A percentile compares a stretch with the other conserved stretches of the same genome.
Conservation (phyloP, 1,139 yeast genomes). For the Hansenula sp. region DNA sequence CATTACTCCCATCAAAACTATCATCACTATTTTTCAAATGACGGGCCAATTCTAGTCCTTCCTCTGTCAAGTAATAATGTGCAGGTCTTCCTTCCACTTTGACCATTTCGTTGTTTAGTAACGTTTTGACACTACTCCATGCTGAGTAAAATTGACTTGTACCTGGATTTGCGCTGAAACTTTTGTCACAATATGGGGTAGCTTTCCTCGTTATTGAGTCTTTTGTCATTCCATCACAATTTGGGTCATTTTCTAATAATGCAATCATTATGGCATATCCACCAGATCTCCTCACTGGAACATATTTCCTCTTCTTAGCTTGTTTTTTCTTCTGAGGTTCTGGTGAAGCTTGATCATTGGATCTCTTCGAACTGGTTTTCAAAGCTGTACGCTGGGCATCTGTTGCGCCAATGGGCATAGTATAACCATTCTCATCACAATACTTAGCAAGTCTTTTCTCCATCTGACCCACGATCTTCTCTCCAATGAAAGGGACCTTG, state of each 20-base stretch:
- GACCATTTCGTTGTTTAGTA: constrained; percentile 62
- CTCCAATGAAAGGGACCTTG: constrained; percentile 14
- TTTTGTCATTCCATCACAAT: constrained; percentile 51
- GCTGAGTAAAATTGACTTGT: constrained; percentile 69
- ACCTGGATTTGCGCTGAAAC: constrained; percentile 62
- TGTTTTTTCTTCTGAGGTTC: constrained; percentile 23
- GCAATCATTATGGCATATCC: constrained; percentile 81
- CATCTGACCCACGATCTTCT: constrained; percentile 9
- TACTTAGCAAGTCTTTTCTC: constrained; percentile 9
- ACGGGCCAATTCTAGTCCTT: constrained; percentile 61
- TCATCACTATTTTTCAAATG: constrained; percentile 42
- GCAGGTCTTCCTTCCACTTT: constrained; percentile 56
- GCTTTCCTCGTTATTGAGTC: constrained; percentile 58
- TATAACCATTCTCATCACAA: constrained; percentile 17
- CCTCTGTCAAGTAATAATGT: constrained; percentile 65
- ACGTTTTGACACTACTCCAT: constrained; percentile 69
- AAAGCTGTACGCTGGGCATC: constrained; percentile 17
- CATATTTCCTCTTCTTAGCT: constrained; percentile 40
- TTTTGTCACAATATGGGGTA: constrained; percentile 55
- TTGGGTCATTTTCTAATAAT: constrained; percentile 49
- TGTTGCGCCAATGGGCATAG: constrained; percentile 7
- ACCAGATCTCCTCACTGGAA: constrained; percentile 80
- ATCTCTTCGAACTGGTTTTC: constrained; percentile 9
- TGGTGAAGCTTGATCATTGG: not conserved
- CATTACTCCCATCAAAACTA: too few relatives aligned